Evolutionary conservation across 2,329 filamentous ascomycete species (phyloP).

Genomic region (Tolypocladium paradoxum): DNA sequence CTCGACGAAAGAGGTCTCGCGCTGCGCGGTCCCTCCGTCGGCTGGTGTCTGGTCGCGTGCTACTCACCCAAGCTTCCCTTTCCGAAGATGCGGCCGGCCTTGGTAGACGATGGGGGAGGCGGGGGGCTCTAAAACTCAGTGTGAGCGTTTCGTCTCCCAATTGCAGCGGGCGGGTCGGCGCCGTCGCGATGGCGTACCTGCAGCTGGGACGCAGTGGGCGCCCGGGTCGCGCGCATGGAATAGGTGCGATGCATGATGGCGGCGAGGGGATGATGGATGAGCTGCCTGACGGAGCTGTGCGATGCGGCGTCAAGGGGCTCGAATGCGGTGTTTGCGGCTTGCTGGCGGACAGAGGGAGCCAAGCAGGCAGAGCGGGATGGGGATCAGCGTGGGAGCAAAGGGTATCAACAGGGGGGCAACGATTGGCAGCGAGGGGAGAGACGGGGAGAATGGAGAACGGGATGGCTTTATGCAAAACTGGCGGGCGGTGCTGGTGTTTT

Average conservation of each 20-base stretch:
- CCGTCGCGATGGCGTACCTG: slow-evolving; percentile 31
- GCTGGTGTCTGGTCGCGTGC: not conserved
- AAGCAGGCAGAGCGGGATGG: not conserved
- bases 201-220: slow-evolving; percentile 78
- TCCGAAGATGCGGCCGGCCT: slow-evolving; percentile 81
- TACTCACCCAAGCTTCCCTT: slow-evolving; percentile 75
- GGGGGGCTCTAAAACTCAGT: slow-evolving; percentile 68
- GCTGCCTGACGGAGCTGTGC: not conserved
- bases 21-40: not conserved
- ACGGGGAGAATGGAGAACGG: not conserved
- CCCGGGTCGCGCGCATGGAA: slow-evolving; percentile 94
- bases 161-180: not conserved
- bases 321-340: not conserved
- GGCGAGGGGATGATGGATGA: not conserved
- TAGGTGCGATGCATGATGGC: slow-evolving; percentile 90
- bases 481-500: not conserved
- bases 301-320: not conserved
- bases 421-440: not conserved
- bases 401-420: slow-evolving; percentile 1
- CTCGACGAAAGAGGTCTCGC: not conserved
- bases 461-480: slow-evolving; percentile 7
- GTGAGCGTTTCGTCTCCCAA: not conserved
- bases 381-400: slow-evolving; percentile 1
- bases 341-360: not conserved
- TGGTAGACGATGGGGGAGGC: slow-evolving; percentile 83